A percentile compares a stretch with the other conserved stretches of the same genome.
phyloP scores from a whole-genome alignment of 2,329 filamentous ascomycete genomes.

The Trichoderma cornu-damae region DNA sequence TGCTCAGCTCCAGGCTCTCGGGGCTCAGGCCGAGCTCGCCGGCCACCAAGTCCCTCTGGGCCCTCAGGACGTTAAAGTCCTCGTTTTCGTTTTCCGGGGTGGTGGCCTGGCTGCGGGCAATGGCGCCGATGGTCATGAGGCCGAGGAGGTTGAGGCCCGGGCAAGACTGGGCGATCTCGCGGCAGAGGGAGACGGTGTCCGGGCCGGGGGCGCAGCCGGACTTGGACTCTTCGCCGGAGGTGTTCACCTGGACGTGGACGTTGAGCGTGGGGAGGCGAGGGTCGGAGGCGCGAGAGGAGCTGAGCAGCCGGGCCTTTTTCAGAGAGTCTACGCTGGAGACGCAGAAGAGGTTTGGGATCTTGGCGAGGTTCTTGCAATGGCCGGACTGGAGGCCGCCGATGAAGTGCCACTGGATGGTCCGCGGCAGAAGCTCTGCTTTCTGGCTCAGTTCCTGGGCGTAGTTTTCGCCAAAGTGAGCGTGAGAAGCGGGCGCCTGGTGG shows the following conservation, averaged over 20 bases:
- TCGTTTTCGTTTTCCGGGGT: slow-evolving; percentile 79
- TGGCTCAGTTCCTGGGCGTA: slow-evolving; percentile 86
- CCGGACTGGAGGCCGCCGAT: slow-evolving; percentile 89
- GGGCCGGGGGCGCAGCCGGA: slow-evolving; percentile 69
- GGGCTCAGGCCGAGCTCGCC: slow-evolving; percentile 42
- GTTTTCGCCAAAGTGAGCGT: slow-evolving; percentile 91
- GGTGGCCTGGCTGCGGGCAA: slow-evolving; percentile 72
- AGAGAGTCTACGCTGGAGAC: slow-evolving; percentile 83
- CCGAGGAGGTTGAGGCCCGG: slow-evolving; percentile 70
- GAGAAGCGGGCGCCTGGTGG: slow-evolving; percentile 55
- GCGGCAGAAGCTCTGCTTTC: slow-evolving; percentile 75
- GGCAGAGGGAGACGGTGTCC: slow-evolving; percentile 60
- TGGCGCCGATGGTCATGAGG: slow-evolving; percentile 96
- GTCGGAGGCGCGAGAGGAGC: slow-evolving; percentile 61
- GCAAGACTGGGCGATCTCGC: slow-evolving; percentile 64
- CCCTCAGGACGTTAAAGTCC: slow-evolving; percentile 68
- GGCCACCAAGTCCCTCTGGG: slow-evolving; percentile 66
- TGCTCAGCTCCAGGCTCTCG: slow-evolving; percentile 77
- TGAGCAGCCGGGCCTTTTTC: slow-evolving; percentile 81
- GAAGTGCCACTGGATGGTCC: slow-evolving; percentile 84
- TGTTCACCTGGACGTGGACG: slow-evolving; percentile 93
- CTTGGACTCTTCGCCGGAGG: slow-evolving; percentile 80
- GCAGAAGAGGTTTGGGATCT: slow-evolving; percentile 83
- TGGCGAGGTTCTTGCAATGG: slow-evolving; percentile 83
- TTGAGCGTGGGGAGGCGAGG: slow-evolving; percentile 48